Evolutionary conservation across 495 filamentous ascomycete genomes (phyloP).

Genomic region (Podospora anserina): DNA sequence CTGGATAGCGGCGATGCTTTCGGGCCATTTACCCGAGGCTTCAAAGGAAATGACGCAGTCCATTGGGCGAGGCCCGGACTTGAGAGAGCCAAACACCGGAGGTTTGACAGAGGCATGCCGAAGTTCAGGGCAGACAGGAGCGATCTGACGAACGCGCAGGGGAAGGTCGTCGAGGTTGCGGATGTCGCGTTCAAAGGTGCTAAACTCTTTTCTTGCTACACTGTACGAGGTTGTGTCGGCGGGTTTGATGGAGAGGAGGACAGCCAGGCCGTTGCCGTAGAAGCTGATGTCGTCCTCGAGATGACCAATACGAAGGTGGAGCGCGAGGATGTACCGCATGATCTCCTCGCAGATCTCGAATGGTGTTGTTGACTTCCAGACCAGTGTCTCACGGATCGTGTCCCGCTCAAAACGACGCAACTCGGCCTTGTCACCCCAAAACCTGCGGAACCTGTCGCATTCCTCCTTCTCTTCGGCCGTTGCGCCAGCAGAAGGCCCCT

Average conservation of each 20-base stretch:
- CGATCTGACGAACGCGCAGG: conserved; percentile 72
- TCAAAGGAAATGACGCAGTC: conserved; percentile 87
- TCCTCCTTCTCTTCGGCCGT: conserved; percentile 66
- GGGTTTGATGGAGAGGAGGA: conserved; percentile 49
- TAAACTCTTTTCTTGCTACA: conserved; percentile 56
- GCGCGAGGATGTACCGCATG: conserved; percentile 63
- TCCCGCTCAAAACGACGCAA: conserved; percentile 72
- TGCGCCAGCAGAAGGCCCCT: conserved; percentile 65
- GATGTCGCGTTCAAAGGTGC: conserved; percentile 67
- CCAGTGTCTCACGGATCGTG: conserved; percentile 70
- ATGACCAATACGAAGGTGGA: conserved; percentile 53
- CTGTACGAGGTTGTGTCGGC: conserved; percentile 52
- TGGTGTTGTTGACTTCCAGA: conserved; percentile 67
- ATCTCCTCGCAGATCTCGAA: conserved; percentile 74
- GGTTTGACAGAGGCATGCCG: conserved; percentile 65
- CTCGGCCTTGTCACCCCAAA: conserved; percentile 74
- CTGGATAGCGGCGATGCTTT: conserved; percentile 84
- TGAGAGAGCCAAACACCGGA: conserved; percentile 42
- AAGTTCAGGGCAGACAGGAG: conserved; percentile 64
- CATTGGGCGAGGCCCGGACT: conserved; percentile 38
- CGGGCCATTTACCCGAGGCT: conserved; percentile 89
- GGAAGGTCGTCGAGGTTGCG: conserved; percentile 74
- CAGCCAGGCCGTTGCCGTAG: conserved; percentile 59
- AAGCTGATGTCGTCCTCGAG: conserved; percentile 51
- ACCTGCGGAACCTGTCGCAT: conserved; percentile 63